phyloP scores from a whole-genome alignment of 2,329 filamentous ascomycete genomes.

The Talaromyces rugulosus region DNA sequence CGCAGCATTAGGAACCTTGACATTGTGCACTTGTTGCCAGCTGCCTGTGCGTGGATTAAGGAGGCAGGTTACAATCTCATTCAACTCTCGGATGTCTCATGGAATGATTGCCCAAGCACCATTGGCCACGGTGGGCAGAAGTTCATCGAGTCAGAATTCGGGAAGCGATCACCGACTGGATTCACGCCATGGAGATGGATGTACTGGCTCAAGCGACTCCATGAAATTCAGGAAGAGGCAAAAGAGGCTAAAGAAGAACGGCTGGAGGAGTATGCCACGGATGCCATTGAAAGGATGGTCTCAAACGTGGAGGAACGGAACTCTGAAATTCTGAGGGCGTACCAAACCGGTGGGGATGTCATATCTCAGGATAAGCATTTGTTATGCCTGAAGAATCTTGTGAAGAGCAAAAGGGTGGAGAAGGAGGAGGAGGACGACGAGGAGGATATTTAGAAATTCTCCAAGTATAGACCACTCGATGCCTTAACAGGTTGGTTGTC shows the following conservation, averaged over 20 bases:
- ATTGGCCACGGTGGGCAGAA: constrained; percentile 16
- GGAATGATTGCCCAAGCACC: constrained; percentile 13
- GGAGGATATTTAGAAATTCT: not conserved
- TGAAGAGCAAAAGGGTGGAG: not conserved
- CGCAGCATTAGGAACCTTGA: constrained; percentile 10
- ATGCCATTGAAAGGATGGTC: constrained; percentile 20
- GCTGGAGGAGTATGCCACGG: constrained; percentile 17
- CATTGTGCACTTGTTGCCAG: constrained; percentile 5
- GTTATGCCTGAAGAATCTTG: constrained; percentile 9
- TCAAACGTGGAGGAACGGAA: constrained; percentile 14
- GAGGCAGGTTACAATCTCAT: not conserved
- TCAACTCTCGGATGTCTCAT: not conserved
- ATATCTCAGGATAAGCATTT: constrained; percentile 16
- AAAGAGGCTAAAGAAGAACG: constrained; percentile 15
- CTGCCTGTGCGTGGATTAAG: not conserved
- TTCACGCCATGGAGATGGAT: constrained; percentile 24
- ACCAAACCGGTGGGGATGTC: constrained; percentile 7
- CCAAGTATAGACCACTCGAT: too few relatives aligned
- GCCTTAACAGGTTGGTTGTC: too few relatives aligned
- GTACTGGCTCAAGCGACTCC: constrained; percentile 24
- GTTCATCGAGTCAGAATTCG: constrained; percentile 21
- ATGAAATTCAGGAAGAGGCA: constrained; percentile 20
- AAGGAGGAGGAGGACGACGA: not conserved
- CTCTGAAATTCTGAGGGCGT: constrained; percentile 16
- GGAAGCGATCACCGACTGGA: constrained; percentile 19